Percentiles rank a stretch among this genome's conserved stretches.
Conservation (phyloP, 257 asterid species). For the Striga asiatica region DNA sequence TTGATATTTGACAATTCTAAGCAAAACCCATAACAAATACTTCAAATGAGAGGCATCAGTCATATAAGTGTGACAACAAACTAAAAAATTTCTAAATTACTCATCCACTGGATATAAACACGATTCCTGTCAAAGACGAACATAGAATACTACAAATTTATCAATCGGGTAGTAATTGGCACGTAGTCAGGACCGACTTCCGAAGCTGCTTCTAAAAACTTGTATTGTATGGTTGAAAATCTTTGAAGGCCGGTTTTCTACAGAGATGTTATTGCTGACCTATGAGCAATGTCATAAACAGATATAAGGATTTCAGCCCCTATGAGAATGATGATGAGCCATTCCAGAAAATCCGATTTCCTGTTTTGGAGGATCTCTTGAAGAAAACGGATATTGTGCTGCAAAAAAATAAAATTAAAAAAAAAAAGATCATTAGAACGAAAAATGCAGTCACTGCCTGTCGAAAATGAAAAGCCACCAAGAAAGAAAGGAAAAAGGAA, state of each 20-base stretch:
- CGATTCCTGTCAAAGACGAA: too few species aligned
- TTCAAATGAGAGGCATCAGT: too few species aligned
- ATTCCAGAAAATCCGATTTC: constrained; percentile 81
- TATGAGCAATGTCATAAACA: constrained; percentile 69
- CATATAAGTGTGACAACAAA: too few species aligned
- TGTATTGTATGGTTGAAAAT: too few species aligned
- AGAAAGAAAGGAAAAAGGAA: not conserved
- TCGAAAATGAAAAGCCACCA: not conserved
- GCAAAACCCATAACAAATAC: too few species aligned
- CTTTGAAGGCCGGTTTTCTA: not conserved
- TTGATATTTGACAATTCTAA: too few species aligned
- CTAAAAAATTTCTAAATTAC: too few species aligned
- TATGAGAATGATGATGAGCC: constrained; percentile 85
- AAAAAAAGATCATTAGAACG: not conserved
- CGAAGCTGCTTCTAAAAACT: not conserved
- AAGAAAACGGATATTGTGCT: constrained; percentile 64
- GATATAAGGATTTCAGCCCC: constrained; percentile 89
- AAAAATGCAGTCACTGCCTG: not conserved
- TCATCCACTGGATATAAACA: too few species aligned
- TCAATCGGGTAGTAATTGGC: too few species aligned
- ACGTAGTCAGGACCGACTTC: too few species aligned
- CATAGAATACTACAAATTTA: too few species aligned
- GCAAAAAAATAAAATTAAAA: constrained; percentile 12
- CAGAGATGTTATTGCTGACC: constrained; percentile 16
- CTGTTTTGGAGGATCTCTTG: constrained; percentile 63